Conservation (phyloP, 306 rosid genomes). For the Senna siamea region DNA sequence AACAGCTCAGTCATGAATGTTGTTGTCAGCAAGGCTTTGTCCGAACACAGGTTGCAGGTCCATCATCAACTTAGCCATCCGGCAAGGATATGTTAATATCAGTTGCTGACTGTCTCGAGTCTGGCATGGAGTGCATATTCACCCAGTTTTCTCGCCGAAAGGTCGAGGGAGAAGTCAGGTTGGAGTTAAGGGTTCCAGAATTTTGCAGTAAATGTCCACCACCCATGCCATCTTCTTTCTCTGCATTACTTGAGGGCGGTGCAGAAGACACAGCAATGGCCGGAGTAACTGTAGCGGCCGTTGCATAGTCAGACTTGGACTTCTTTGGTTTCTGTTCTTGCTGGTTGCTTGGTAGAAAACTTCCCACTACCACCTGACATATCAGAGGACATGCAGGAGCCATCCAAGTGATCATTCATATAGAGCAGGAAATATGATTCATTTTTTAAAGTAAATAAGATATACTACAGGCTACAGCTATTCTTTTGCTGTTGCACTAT, state of each 20-base stretch:
- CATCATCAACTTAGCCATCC: conserved; percentile 51
- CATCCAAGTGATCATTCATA: conserved; percentile 11
- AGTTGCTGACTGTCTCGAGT: conserved; percentile 67
- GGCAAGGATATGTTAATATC: conserved; percentile 86
- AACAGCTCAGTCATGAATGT: conserved; percentile 41
- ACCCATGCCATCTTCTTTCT: conserved; percentile 58
- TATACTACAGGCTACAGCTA: not conserved
- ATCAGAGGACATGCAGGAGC: conserved; percentile 4
- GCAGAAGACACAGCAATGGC: conserved; percentile 42
- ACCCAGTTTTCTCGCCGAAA: conserved; percentile 82
- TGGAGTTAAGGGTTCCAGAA: conserved; percentile 48
- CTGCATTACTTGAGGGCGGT: conserved; percentile 49
- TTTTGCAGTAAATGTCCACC: conserved; percentile 56
- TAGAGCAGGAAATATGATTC: conserved; percentile 28
- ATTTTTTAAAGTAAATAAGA: not conserved
- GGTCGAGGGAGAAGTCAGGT: conserved; percentile 45
- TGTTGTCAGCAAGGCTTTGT: conserved; percentile 45
- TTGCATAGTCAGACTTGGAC: conserved; percentile 46
- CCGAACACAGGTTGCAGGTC: not conserved
- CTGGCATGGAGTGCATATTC: conserved; percentile 66
- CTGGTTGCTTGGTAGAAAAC: conserved; percentile 73
- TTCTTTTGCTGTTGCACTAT: not conserved
- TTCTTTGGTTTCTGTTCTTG: conserved; percentile 70
- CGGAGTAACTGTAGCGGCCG: conserved; percentile 35
- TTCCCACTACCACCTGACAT: conserved; percentile 79